These are phyloP conservation scores for Ceriops tagal DNA, from an alignment of 345 rosid species.

Conservation along the genomic window DNA sequence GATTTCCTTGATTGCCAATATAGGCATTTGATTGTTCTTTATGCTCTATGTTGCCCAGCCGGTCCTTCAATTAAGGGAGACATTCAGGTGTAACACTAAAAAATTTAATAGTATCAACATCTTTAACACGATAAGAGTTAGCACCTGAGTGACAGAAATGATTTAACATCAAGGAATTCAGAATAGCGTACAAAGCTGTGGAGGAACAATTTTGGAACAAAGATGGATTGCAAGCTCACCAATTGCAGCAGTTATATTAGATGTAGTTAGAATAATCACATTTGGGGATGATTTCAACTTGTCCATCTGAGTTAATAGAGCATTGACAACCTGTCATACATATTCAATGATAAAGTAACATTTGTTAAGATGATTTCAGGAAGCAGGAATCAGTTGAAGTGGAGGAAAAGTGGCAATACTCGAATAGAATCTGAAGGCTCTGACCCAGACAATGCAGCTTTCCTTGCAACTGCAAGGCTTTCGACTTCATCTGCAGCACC, in stretches of 20 bases:
- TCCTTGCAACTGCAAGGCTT: conserved; percentile 98
- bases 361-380: conserved; percentile 1
- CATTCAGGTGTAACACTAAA: no score
- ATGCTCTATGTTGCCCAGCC: no score
- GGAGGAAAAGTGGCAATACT: conserved; percentile 36
- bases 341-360: conserved; percentile 16
- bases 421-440: conserved; percentile 99
- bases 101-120: neutral
- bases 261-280: conserved; percentile 86
- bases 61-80: no score
- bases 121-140: neutral
- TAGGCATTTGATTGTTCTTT: no score
- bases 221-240: conserved; percentile 48
- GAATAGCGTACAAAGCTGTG: conserved; percentile 3
- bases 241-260: conserved; percentile 96
- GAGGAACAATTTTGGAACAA: neutral
- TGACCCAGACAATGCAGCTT: conserved; percentile 95
- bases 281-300: conserved; percentile 87
- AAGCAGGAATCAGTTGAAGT: conserved; percentile 4
- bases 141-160: neutral
- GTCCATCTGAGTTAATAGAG: conserved; percentile 96
- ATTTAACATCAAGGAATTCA: neutral
- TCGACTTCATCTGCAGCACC: conserved; percentile 90
- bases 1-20: no score
- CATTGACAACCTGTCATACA: conserved; percentile 81